These are phyloP conservation scores for Bothriochloa decipiens DNA, from an alignment of 176 grass and related monocot species.

Conservation along the genomic window DNA sequence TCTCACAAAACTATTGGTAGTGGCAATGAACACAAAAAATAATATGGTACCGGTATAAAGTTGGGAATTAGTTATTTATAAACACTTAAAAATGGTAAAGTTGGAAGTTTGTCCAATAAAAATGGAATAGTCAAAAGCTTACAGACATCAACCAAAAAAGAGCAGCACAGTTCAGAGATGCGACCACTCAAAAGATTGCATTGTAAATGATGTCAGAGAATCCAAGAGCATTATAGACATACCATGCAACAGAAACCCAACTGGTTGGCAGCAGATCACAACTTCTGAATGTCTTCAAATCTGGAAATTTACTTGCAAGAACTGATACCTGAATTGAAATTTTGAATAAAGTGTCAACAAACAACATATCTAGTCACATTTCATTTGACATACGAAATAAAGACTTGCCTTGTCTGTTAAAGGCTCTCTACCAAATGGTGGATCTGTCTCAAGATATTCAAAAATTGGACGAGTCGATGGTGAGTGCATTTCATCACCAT, in stretches of 20 bases:
- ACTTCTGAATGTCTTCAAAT: constrained; percentile 80
- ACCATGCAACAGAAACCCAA: constrained; percentile 99
- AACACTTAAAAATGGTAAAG: not conserved
- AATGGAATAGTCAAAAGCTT: not conserved
- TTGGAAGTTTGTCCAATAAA: not conserved
- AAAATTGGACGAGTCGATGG: constrained; percentile 58
- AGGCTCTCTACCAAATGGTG: constrained; percentile 85
- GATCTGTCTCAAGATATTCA: constrained; percentile 80
- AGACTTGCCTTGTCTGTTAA: constrained; percentile 87
- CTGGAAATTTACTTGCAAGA: constrained; percentile 84
- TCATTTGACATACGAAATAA: constrained; percentile 1
- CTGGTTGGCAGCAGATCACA: constrained; percentile 77
- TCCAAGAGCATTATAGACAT: constrained; percentile 28
- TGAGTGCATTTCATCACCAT: constrained; percentile 50
- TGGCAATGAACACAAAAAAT: not conserved
- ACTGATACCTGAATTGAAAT: constrained; percentile 65
- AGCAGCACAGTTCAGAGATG: not conserved
- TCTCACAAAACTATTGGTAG: not conserved
- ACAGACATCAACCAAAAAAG: not conserved
- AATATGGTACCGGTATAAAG: not conserved
- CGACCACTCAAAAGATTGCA: not conserved
- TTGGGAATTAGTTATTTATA: not conserved
- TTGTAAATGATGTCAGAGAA: not conserved
- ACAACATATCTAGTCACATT: constrained; percentile 10
- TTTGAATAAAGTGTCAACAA: constrained; percentile 37